A percentile compares a stretch with the other conserved stretches of the same genome.
These are phyloP conservation scores for Sherardia arvensis DNA, from an alignment of 257 asterid genomes.

Conservation along the genomic window DNA sequence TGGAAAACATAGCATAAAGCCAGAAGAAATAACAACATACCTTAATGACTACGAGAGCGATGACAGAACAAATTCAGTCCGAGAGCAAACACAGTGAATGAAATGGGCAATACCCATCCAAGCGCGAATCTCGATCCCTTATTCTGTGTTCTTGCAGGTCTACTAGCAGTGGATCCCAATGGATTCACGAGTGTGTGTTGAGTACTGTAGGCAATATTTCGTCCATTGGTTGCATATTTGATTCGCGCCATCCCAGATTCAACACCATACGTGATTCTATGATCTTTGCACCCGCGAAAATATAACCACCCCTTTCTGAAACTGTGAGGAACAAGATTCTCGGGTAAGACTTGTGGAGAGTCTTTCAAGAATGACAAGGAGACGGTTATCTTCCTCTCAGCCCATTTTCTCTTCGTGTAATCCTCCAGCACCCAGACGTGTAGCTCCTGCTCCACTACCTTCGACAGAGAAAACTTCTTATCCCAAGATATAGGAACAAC, in stretches of 20 bases:
- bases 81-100: background rate
- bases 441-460: conserved; percentile 1
- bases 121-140: background rate
- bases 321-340: background rate
- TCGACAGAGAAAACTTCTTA: conserved; percentile 18
- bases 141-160: background rate
- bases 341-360: background rate
- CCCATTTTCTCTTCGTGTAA: conserved; percentile 22
- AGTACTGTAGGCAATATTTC: background rate
- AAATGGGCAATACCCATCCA: background rate
- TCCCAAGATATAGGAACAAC: conserved; percentile 17
- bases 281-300: background rate
- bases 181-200: background rate
- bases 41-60: background rate
- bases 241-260: background rate
- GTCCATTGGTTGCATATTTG: background rate
- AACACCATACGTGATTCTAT: background rate
- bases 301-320: background rate
- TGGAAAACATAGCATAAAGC: background rate
- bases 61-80: background rate
- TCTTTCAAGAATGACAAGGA: conserved; percentile 14
- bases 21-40: background rate
- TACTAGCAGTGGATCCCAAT: background rate
- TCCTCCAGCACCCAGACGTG: conserved; percentile 22
- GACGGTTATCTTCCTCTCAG: conserved; percentile 8